A percentile compares a stretch with the other conserved stretches of the same genome.
These are phyloP conservation scores for Debaryomyces robertsiae DNA, from an alignment of 1,139 yeast genomes.

Conservation along the genomic window DNA sequence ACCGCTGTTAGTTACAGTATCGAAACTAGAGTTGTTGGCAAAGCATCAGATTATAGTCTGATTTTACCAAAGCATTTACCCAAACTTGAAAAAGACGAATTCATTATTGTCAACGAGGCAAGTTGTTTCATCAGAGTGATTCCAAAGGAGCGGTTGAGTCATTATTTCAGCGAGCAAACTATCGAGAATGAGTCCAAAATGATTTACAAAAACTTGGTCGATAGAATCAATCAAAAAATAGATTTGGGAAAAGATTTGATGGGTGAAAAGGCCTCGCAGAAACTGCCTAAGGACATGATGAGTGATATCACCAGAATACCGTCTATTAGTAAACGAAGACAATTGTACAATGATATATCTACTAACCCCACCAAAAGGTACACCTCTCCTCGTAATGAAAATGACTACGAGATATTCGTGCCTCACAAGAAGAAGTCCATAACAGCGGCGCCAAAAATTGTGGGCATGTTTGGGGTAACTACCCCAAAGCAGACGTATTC, in stretches of 20 bases:
- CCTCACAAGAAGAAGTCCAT: constrained; percentile 37
- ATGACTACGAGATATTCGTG: constrained; percentile 32
- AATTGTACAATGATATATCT: constrained; percentile 30
- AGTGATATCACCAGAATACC: constrained; percentile 24
- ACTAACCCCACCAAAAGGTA: not conserved
- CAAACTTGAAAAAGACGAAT: constrained; percentile 31
- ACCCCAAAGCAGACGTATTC: constrained; percentile 33
- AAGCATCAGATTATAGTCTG: constrained; percentile 32
- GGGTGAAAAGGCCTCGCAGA: constrained; percentile 7
- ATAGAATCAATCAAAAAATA: constrained; percentile 30
- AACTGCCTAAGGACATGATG: constrained; percentile 7
- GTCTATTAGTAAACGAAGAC: constrained; percentile 34
- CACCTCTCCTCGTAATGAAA: constrained; percentile 3
- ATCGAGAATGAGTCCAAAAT: constrained; percentile 37
- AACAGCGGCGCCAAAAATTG: constrained; percentile 33
- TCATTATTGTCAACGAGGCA: constrained; percentile 39
- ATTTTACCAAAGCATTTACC: constrained; percentile 19
- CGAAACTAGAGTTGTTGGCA: constrained; percentile 41
- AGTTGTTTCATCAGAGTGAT: constrained; percentile 30
- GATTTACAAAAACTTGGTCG: constrained; percentile 29
- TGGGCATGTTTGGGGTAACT: constrained; percentile 38
- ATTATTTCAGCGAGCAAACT: constrained; percentile 32
- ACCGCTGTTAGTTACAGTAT: constrained; percentile 38
- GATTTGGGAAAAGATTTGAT: constrained; percentile 26
- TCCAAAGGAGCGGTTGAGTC: constrained; percentile 27